Evolutionary conservation across 305 asterid species (phyloP).

Genomic region (Fraxinus ornus): DNA sequence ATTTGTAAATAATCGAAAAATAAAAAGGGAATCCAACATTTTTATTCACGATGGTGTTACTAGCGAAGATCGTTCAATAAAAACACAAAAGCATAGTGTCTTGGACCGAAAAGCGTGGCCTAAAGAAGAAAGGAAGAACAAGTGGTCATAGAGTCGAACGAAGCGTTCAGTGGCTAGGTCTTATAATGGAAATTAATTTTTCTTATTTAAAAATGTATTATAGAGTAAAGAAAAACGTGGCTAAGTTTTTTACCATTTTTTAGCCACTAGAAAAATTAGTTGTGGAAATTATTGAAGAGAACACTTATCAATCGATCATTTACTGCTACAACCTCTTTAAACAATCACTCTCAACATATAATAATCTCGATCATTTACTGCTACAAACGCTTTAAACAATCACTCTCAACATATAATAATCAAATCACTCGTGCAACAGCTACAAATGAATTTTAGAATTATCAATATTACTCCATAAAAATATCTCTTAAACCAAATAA

Average conservation of each 20-base stretch:
- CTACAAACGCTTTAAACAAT: too few relatives aligned
- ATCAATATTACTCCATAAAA: neutral
- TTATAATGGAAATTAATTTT: neutral
- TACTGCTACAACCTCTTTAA: neutral
- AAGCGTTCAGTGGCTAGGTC: too few relatives aligned
- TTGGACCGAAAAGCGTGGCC: neutral
- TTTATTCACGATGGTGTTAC: neutral
- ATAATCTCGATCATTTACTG: too few relatives aligned
- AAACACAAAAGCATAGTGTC: neutral
- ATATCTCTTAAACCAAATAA: neutral
- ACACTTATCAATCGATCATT: too few relatives aligned
- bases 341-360: too few relatives aligned
- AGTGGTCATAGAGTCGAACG: neutral
- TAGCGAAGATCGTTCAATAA: neutral
- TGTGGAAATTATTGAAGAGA: too few relatives aligned
- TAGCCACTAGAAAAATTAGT: neutral
- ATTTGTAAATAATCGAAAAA: neutral
- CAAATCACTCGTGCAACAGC: neutral
- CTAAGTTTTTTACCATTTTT: neutral
- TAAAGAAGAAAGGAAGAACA: neutral
- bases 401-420: too few relatives aligned
- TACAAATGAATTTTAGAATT: neutral
- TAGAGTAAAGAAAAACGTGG: neutral
- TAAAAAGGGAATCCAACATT: neutral
- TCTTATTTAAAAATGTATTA: neutral